These are phyloP conservation scores for Apophysomyces variabilis DNA, from an alignment of 371 early-diverging fungal genomes.

Conservation along the genomic window DNA sequence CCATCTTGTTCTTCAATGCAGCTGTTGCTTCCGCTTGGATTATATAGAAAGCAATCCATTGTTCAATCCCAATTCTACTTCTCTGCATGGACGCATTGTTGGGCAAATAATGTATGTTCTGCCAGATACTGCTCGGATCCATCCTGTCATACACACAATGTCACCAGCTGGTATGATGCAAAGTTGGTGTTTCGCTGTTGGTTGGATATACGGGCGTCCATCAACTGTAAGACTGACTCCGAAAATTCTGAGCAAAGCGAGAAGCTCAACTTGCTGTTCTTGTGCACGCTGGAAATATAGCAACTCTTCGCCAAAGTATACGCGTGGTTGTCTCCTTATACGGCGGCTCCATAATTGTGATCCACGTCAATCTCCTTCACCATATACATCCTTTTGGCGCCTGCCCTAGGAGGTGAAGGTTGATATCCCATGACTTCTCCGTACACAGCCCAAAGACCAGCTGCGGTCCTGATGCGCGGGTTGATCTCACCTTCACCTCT, in stretches of 20 bases:
- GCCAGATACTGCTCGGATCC: neutral
- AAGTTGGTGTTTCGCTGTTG: neutral
- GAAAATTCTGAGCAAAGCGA: neutral
- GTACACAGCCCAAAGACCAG: neutral
- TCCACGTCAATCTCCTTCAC: neutral
- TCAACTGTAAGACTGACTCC: neutral
- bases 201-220: neutral
- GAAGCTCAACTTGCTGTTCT: neutral
- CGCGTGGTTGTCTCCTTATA: neutral
- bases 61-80: neutral
- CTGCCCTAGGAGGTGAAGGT: neutral
- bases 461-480: neutral
- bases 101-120: neutral
- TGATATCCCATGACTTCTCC: neutral
- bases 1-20: no score
- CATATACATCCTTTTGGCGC: neutral
- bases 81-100: neutral
- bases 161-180: neutral
- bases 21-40: no score
- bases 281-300: neutral
- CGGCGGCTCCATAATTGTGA: neutral
- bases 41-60: no score
- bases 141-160: neutral
- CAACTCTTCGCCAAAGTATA: neutral
- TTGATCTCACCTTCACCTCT: neutral